Evolutionary conservation across 1,284 basidiomycete species (phyloP), one percentile per base, ranked within the genome.

Genomic region (Phellopilus nigrolimitatus): DNA sequence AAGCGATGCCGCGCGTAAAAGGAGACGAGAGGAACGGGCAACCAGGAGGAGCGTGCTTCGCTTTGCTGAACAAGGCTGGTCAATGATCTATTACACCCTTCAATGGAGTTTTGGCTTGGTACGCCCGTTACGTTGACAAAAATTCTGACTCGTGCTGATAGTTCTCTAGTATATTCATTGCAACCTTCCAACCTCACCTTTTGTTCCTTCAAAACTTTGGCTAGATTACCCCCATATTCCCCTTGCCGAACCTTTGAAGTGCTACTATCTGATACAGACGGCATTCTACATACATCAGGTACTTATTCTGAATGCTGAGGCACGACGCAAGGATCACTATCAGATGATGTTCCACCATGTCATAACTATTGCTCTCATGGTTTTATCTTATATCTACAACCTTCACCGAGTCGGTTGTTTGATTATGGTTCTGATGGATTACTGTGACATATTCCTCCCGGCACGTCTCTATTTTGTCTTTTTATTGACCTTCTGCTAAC

Each of bases 271-370:
- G 37, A 79, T 79, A 8, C 90, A 97, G 68, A 83, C 81, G n/a
- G 91, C 91, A 7, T 97, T 95, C 69, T 98, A 97, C 73, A 70
- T 90, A 54, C 94, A 98, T 64, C 92, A 95, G 68, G 74, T 97
- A 15, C 75, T 97, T 56, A 86, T 95, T 50, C 78, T 99, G 66
- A 89, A 97, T 66, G 85, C 92, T n/a, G 95, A 99, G 68, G 93
- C 86, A 42, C 78, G 83, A 49, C 78, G 95, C 51, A 94, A 92
- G 64, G 95, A 99, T 68, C 91, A 97, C 67, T 75, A 76, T 66
- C 94, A 97, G 69, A 99, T 98, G 95, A 88, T 97, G 75, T 74
- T 83, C 25, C 95, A 99, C 71, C 95, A 99, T 68, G 66, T 97
- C 61, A 87, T 98, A 61, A 95, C 94, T 15, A 80, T 95, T 53